Evolutionary conservation across 441 rosid species (phyloP), one percentile per base, ranked within the genome.

Genomic region (Bruguiera hainesii): DNA sequence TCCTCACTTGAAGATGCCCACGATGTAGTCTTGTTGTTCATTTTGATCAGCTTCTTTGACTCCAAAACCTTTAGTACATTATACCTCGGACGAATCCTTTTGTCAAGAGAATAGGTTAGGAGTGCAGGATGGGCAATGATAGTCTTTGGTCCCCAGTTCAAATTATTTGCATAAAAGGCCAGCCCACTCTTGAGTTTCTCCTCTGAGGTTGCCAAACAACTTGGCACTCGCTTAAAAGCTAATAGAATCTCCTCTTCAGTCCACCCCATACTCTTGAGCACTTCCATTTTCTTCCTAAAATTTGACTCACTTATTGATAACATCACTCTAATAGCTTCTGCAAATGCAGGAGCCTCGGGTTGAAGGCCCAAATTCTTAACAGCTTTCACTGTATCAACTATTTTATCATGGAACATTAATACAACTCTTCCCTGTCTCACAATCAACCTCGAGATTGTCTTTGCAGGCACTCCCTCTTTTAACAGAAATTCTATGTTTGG

Each of bases 11-110:
- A 1, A 5, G 0, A 3, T 6, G 20, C 10, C 13, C 20, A 53
- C 1, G 7, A 7, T 20, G 7, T 8, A 10, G 20, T n/a, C 58
- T 53, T 53, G 9, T 10, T 21, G 20, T 20, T 28, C 11, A 9
- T 26, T 64, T 50, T 58, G 51, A 71, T 31, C 60, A 75, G 68
- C 46, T 71, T 59, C 72, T 50, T 66, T 8, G 75, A 52, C 55
- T 42, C 53, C 63, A 75, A 67, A 52, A 20, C 20, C 68, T 67
- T 71, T 29, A 65, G 53, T 51, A 73, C 66, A 13, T 52, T 25
- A 57, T 73, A 71, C 64, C 80, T 77, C 0, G 69, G 64, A 1
- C 23, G 52, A 61, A 77, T 49, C 75, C 77, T 68, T 23, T 23
- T 56, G 50, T 73, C 77, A 15, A 68, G 0, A 31, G 60, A 23